Evolutionary conservation across 768 basidiomycete species (phyloP).

Genomic region (Coprinopsis marcescibilis): DNA sequence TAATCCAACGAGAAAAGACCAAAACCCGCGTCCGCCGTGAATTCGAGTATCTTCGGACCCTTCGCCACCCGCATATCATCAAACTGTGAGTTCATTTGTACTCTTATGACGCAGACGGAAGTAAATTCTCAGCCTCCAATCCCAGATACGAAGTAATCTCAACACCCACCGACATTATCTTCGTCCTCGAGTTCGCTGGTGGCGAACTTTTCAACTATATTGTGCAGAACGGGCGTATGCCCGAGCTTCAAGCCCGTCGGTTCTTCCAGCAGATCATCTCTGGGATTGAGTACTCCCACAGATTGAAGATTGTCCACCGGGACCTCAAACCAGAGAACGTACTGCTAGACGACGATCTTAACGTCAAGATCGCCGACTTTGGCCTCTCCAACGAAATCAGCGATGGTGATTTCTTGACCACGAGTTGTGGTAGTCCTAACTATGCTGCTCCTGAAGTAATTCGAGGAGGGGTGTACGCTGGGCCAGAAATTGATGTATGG

Average conservation of each 20-base stretch:
- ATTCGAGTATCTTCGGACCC: constrained; percentile 93
- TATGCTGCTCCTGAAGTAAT: constrained; percentile 99
- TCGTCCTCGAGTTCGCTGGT: constrained; percentile 94
- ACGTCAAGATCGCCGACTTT: constrained; percentile 99
- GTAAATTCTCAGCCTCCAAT: constrained; percentile 11
- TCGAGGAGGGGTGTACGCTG: constrained; percentile 89
- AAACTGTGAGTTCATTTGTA: constrained; percentile 64
- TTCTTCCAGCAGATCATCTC: constrained; percentile 99
- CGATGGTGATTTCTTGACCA: constrained; percentile 95
- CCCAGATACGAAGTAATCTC: constrained; percentile 85
- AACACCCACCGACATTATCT: constrained; percentile 93
- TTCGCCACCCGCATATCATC: constrained; percentile 95
- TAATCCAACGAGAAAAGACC: constrained; percentile 87
- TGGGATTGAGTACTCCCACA: constrained; percentile 95
- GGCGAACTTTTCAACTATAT: constrained; percentile 99
- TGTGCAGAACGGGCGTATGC: constrained; percentile 88
- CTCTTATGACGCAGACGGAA: constrained; percentile 5
- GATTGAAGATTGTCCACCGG: constrained; percentile 94
- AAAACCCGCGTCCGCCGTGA: constrained; percentile 90
- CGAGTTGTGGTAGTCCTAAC: constrained; percentile 96
- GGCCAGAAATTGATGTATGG: constrained; percentile 99
- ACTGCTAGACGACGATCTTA: constrained; percentile 75
- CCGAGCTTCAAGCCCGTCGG: constrained; percentile 77
- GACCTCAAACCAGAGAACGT: constrained; percentile 98
- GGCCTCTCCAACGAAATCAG: constrained; percentile 94